Base-by-base conservation (phyloP, 768 basidiomycete genomes). In the Heimioporus sp. region DNA sequence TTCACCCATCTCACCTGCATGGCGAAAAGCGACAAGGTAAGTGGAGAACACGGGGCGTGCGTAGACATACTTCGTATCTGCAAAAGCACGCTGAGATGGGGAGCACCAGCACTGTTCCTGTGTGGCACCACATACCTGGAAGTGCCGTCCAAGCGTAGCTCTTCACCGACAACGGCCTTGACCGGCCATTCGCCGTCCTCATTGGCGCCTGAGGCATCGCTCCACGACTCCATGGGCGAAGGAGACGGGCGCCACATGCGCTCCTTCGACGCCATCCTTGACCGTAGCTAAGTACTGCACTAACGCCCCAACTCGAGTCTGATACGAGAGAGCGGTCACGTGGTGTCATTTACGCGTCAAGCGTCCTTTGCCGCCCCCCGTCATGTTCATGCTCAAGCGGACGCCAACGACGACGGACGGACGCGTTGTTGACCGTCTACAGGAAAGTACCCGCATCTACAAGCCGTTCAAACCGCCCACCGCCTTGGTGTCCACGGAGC, bases 381-480 rank as follows among this genome's bases (percentile, higher is more conserved):
- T 9, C 51, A 59, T 57, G 44, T 58, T 61, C 50, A 91, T 92
- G 90, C 75, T 92, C 31, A 81, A 79, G 52, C 81, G 88, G 13
- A 68, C 73, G 10, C 90, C 90, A 21, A 85, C 83, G 0, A 88
- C 85, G 1, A 69, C 73, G 17, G 88, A 91, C 52, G 89, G 90
- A 28, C 82, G 80, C 58, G 70, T 75, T 11, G 74, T 89, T 6
- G 83, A 87, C 60, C 76, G 83, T 57, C 78, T 87, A 0, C 81
- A 82, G 47, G 90, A 90, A 65, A 90, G 86, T 60, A 75, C 71
- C 15, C 83, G 88, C 43, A 70, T 92, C 28, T 86, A 83, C 72
- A 85, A 86, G 60, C 91, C 88, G 0, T 93, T 92, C 76, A 92
- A 90, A 64, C 73, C 85, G 2, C 91, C 91, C 5, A 78, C 83